These are phyloP conservation scores for Colletotrichum sublineola DNA, from an alignment of 2,329 filamentous ascomycete genomes.

Conservation along the genomic window DNA sequence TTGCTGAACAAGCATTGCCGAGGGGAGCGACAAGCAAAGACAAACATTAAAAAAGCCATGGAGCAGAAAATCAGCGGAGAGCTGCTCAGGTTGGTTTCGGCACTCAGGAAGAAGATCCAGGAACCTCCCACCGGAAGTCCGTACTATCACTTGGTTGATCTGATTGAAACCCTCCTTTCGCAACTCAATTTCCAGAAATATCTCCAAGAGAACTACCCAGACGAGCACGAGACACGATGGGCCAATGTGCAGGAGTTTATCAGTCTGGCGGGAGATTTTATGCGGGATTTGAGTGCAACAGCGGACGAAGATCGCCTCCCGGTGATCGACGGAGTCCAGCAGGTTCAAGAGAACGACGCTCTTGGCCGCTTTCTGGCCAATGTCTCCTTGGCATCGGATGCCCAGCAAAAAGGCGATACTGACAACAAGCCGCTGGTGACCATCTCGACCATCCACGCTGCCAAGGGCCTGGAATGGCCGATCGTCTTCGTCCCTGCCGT, in stretches of 20 bases:
- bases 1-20: slow-evolving; percentile 72
- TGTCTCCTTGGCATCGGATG: slow-evolving; percentile 85
- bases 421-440: slow-evolving; percentile 77
- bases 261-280: slow-evolving; percentile 81
- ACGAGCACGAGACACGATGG: slow-evolving; percentile 85
- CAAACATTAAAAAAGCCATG: slow-evolving; percentile 63
- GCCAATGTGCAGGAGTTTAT: slow-evolving; percentile 92
- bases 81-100: slow-evolving; percentile 58
- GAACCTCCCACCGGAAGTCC: slow-evolving; percentile 49
- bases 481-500: slow-evolving; percentile 92
- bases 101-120: slow-evolving; percentile 50
- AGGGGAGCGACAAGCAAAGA: slow-evolving; percentile 61
- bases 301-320: slow-evolving; percentile 70
- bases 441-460: slow-evolving; percentile 95
- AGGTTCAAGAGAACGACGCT: slow-evolving; percentile 72
- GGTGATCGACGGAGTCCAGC: slow-evolving; percentile 78
- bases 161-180: slow-evolving; percentile 68
- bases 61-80: slow-evolving; percentile 67
- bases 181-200: slow-evolving; percentile 82
- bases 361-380: slow-evolving; percentile 90
- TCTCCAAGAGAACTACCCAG: slow-evolving; percentile 76
- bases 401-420: slow-evolving; percentile 66
- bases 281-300: slow-evolving; percentile 53
- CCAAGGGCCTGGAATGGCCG: slow-evolving; percentile 97
- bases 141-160: slow-evolving; percentile 57